phyloP scores from a whole-genome alignment of 805 yeast species.

The Wickerhamiella vanderwaltii region DNA sequence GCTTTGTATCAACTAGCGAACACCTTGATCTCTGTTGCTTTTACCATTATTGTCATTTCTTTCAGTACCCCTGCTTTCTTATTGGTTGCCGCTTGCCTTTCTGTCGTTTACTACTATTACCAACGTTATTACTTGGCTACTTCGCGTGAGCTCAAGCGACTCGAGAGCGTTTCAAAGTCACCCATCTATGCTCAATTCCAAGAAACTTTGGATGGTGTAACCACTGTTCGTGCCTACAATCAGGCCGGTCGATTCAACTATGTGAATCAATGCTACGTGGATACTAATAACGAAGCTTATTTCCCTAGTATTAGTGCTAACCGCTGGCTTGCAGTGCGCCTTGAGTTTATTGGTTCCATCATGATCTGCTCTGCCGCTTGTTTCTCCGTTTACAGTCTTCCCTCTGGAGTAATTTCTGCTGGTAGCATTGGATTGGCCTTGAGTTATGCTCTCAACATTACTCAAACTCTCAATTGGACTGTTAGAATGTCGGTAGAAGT shows the following conservation, averaged over 20 bases:
- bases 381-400: constrained; percentile 58
- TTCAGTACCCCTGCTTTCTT: constrained; percentile 80
- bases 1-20: constrained; percentile 30
- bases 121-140: constrained; percentile 58
- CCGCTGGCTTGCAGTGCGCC: constrained; percentile 93
- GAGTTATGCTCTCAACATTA: constrained; percentile 83
- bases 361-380: constrained; percentile 81
- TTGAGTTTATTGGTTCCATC: constrained; percentile 81
- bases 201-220: constrained; percentile 66
- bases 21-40: constrained; percentile 29
- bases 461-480: constrained; percentile 92
- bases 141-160: constrained; percentile 67
- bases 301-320: constrained; percentile 89
- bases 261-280: constrained; percentile 47
- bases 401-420: constrained; percentile 59
- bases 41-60: constrained; percentile 72
- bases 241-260: constrained; percentile 51
- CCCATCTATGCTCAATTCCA: constrained; percentile 77
- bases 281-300: constrained; percentile 79
- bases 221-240: constrained; percentile 66
- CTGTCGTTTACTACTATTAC: constrained; percentile 51
- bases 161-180: constrained; percentile 53
- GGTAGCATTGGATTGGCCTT: constrained; percentile 92
- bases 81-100: constrained; percentile 58
- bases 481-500: constrained; percentile 98